phyloP scores from a whole-genome alignment of 345 rosid species.

The Cardamine occulta region DNA sequence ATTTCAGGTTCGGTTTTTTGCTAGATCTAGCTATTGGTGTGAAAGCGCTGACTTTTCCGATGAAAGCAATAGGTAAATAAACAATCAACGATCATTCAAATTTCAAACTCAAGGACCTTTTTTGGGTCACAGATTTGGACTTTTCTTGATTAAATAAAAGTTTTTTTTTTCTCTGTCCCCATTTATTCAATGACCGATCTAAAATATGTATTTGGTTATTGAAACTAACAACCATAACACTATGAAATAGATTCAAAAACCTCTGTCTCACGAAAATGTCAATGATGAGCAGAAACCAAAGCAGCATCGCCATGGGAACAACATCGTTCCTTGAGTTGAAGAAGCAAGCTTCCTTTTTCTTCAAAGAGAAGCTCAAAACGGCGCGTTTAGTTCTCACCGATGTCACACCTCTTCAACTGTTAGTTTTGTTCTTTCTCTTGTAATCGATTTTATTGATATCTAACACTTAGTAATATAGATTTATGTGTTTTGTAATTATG shows the following conservation, averaged over 20 bases:
- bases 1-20: too few species aligned
- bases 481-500: neutral
- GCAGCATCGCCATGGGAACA: slow-evolving; percentile 52
- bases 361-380: slow-evolving; percentile 90
- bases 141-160: slow-evolving; percentile 16
- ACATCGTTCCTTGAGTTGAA: slow-evolving; percentile 71
- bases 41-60: slow-evolving; percentile 31
- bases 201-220: neutral
- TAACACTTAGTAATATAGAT: neutral
- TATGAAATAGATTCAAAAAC: neutral
- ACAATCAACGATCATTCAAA: slow-evolving; percentile 23
- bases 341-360: slow-evolving; percentile 91
- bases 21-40: too few species aligned
- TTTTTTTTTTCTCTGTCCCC: neutral
- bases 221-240: slow-evolving; percentile 24
- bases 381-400: slow-evolving; percentile 91
- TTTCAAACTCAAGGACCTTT: slow-evolving; percentile 23
- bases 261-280: slow-evolving; percentile 46
- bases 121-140: slow-evolving; percentile 37
- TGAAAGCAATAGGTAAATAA: slow-evolving; percentile 12
- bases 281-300: slow-evolving; percentile 53
- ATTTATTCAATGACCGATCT: slow-evolving; percentile 20
- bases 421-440: slow-evolving; percentile 9
- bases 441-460: slow-evolving; percentile 2
- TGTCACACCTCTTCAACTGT: slow-evolving; percentile 67